Percentiles rank a stretch among this genome's conserved stretches.
Evolutionary conservation across 2,329 filamentous ascomycete genomes (phyloP).

Genomic region (Septoria linicola): DNA sequence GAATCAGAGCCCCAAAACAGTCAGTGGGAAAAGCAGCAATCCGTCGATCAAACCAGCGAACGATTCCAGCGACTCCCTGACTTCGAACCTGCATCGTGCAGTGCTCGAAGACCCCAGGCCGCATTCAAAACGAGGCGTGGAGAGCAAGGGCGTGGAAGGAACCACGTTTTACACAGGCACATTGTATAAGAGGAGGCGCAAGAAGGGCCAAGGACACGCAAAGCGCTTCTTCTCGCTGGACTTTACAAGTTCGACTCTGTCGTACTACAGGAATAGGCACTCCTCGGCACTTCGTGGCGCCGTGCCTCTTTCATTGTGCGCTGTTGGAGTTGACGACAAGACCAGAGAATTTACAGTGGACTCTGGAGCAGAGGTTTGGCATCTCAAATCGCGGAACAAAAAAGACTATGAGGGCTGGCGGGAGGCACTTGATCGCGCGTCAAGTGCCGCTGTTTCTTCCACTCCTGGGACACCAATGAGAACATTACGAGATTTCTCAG

Average conservation of each 20-base stretch:
- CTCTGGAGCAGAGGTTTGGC: constrained; percentile 96
- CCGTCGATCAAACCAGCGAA: constrained; percentile 44
- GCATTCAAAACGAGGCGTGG: constrained; percentile 39
- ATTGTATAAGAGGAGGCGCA: constrained; percentile 84
- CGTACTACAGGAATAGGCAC: constrained; percentile 93
- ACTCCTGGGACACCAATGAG: constrained; percentile 34
- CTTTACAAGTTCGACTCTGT: constrained; percentile 88
- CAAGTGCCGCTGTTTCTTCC: constrained; percentile 26
- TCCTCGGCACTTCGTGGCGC: constrained; percentile 89
- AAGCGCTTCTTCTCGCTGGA: constrained; percentile 94
- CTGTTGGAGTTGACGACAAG: constrained; percentile 83
- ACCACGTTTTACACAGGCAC: constrained; percentile 75
- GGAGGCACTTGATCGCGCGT: constrained; percentile 75
- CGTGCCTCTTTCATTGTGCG: constrained; percentile 86
- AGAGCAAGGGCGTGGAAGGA: constrained; percentile 35
- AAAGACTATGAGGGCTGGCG: constrained; percentile 90
- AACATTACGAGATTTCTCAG: constrained; percentile 18
- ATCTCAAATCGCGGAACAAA: constrained; percentile 76
- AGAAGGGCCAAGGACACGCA: constrained; percentile 91
- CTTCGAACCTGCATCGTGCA: constrained; percentile 38
- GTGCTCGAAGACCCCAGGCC: constrained; percentile 43
- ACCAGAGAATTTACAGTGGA: constrained; percentile 93
- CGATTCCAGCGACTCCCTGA: constrained; percentile 54
- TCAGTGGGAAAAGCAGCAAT: constrained; percentile 38
- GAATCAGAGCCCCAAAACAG: constrained; percentile 45